phyloP scores from a whole-genome alignment of 2,329 filamentous ascomycete species.

The Teratosphaeria viscida region DNA sequence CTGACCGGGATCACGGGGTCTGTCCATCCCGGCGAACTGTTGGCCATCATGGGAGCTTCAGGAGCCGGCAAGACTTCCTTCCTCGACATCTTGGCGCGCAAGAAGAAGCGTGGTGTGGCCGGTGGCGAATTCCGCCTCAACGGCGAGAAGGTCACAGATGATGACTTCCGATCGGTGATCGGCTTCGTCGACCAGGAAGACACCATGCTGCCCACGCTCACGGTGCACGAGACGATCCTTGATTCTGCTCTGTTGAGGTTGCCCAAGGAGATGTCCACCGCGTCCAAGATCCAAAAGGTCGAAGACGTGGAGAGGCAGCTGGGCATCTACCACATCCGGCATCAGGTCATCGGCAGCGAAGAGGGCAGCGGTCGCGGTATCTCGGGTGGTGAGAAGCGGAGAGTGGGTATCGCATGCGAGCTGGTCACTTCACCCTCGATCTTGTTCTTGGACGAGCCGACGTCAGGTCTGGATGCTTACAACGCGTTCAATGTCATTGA shows the following conservation, averaged over 20 bases:
- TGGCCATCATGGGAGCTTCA: constrained; percentile 96
- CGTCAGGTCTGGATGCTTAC: constrained; percentile 88
- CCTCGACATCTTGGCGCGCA: constrained; percentile 86
- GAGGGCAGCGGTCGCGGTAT: constrained; percentile 91
- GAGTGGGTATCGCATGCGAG: constrained; percentile 94
- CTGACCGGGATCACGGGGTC: constrained; percentile 69
- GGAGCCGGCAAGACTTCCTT: constrained; percentile 97
- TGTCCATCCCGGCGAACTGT: constrained; percentile 88
- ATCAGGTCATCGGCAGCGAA: constrained; percentile 92
- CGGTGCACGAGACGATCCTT: constrained; percentile 94
- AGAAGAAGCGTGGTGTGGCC: constrained; percentile 81
- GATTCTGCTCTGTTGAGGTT: constrained; percentile 85
- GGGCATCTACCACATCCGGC: constrained; percentile 85
- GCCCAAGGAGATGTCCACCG: constrained; percentile 79
- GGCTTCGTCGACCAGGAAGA: constrained; percentile 98
- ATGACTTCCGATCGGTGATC: constrained; percentile 81
- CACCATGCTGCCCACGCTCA: constrained; percentile 88
- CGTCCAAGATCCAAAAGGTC: constrained; percentile 83
- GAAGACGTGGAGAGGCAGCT: constrained; percentile 92
- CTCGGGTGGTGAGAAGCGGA: constrained; percentile 90
- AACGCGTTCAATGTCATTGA: constrained; percentile 98
- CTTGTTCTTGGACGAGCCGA: constrained; percentile 92
- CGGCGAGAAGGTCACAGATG: constrained; percentile 74
- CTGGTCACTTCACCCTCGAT: constrained; percentile 96
- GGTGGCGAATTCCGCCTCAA: constrained; percentile 84